These are phyloP conservation scores for Pythium aristosporum DNA, from an alignment of 352 stramenopile species.

Conservation along the genomic window DNA sequence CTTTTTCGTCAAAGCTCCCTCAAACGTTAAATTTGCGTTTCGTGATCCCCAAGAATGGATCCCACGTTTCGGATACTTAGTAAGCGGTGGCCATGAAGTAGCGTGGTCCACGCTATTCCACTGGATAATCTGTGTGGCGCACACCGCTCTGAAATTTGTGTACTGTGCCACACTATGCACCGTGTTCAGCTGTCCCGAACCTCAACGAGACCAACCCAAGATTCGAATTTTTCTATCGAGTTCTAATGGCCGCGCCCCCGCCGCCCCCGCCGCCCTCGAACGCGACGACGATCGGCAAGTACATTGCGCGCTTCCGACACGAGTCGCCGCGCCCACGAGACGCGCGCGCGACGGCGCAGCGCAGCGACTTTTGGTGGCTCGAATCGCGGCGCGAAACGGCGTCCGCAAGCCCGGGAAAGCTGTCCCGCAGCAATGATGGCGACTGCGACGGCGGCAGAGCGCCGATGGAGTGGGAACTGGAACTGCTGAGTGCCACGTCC, in stretches of 20 bases:
- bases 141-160: no score
- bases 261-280: background rate
- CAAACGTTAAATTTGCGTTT: no score
- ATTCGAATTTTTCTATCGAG: no score
- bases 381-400: background rate
- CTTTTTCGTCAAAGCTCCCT: no score
- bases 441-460: background rate
- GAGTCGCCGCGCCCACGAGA: conserved; percentile 51
- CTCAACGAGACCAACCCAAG: no score
- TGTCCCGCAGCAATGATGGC: background rate
- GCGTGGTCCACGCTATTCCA: no score
- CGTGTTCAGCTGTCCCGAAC: no score
- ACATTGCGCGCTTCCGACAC: conserved; percentile 67
- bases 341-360: conserved; percentile 24
- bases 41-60: no score
- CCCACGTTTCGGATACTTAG: no score
- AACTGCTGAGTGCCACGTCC: conserved; percentile 20
- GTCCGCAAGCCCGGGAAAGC: background rate
- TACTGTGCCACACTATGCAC: no score
- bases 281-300: conserved; percentile 57
- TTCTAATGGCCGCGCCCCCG: background rate
- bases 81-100: no score
- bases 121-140: no score
- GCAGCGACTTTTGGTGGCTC: conserved; percentile 63
- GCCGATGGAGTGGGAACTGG: conserved; percentile 21